Percentiles rank a stretch among this genome's conserved stretches.
Conservation (phyloP, 495 filamentous ascomycete species). For the Xylaria venustula region DNA sequence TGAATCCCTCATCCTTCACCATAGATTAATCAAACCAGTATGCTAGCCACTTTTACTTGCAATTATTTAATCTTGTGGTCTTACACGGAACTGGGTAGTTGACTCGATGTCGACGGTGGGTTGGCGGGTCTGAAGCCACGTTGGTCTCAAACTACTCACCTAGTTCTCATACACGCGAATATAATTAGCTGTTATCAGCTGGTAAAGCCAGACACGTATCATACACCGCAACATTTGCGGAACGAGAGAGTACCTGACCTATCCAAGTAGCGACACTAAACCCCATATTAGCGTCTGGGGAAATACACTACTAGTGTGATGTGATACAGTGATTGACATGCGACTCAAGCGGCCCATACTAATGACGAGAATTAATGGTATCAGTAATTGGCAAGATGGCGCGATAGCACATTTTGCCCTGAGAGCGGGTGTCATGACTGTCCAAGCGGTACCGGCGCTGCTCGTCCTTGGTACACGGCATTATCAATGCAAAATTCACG, state of each 20-base stretch:
- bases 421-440: not conserved
- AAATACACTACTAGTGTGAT: not conserved
- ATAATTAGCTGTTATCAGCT: not conserved
- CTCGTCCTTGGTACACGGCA: constrained; percentile 10
- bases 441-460: constrained; percentile 15
- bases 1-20: not conserved
- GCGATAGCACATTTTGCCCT: constrained; percentile 21
- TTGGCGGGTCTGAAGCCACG: not conserved
- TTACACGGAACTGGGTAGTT: not conserved
- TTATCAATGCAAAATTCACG: constrained; percentile 15
- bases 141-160: not conserved
- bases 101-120: not conserved
- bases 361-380: constrained; percentile 20
- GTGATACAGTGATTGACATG: not conserved
- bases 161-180: not conserved
- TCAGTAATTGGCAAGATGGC: constrained; percentile 30
- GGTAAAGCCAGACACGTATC: not conserved
- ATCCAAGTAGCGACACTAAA: not conserved
- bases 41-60: not conserved
- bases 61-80: not conserved
- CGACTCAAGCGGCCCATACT: not conserved
- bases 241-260: not conserved
- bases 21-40: not conserved
- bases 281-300: not conserved
- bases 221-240: not conserved